Evolutionary conservation across 352 stramenopile species (phyloP).

Genomic region (Phytophthora sp.): DNA sequence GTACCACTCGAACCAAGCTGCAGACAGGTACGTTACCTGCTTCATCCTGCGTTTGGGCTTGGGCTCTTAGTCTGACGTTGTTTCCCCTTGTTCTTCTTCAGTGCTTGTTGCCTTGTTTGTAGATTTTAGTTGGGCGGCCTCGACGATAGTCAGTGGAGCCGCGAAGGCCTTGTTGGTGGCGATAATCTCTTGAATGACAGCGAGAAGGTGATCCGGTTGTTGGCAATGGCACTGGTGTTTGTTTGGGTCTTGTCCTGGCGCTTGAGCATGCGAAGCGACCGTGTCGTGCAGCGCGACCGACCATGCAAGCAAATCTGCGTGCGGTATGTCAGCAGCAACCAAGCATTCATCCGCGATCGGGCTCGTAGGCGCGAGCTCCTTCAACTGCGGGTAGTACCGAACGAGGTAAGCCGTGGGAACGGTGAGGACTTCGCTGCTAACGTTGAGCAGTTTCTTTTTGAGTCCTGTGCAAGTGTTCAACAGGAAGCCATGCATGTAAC

Average conservation of each 20-base stretch:
- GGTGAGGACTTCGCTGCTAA: neutral
- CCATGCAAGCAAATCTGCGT: neutral
- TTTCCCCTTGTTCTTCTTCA: constrained; percentile 3
- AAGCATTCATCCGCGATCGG: constrained; percentile 1
- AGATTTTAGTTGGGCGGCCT: neutral
- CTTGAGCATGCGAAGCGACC: neutral
- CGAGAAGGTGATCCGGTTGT: constrained; percentile 1
- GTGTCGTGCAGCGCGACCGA: neutral
- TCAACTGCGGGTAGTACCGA: neutral
- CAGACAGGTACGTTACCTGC: constrained; percentile 11
- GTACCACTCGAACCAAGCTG: constrained; percentile 25
- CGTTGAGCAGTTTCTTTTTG: neutral
- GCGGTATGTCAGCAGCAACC: neutral
- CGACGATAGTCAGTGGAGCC: neutral
- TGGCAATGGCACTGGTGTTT: too few relatives aligned
- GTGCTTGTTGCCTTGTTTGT: neutral
- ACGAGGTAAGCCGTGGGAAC: neutral
- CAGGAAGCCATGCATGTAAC: neutral
- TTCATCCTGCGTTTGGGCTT: constrained; percentile 24
- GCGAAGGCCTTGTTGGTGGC: neutral
- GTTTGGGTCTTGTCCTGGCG: neutral
- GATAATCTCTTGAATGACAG: neutral
- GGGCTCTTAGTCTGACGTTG: constrained; percentile 8
- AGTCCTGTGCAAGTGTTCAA: neutral
- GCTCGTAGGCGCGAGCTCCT: neutral